phyloP scores from a whole-genome alignment of 75 land plant genomes.

The Pseudotsuga menziesii region DNA sequence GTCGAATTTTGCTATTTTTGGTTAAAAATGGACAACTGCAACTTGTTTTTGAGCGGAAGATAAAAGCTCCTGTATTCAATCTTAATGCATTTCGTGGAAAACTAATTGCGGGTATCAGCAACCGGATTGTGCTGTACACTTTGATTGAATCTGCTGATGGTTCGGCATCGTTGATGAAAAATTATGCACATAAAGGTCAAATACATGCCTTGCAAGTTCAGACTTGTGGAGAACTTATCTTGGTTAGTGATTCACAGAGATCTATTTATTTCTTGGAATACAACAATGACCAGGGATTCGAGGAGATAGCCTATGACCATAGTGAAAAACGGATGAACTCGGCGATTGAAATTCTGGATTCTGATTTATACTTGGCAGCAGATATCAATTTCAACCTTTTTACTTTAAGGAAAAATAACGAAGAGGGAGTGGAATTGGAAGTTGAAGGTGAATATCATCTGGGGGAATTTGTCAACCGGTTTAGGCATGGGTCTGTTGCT shows the following conservation, averaged over 20 bases:
- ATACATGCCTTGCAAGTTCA: too few species aligned
- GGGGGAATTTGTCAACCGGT: too few species aligned
- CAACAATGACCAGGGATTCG: too few species aligned
- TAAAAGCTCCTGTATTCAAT: slow-evolving; percentile 90
- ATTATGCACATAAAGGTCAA: too few species aligned
- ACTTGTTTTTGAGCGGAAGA: slow-evolving; percentile 80
- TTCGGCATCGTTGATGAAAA: too few species aligned
- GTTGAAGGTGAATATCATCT: too few species aligned
- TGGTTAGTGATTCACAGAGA: too few species aligned
- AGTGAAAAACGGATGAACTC: slow-evolving; percentile 98
- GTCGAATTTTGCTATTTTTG: slow-evolving; percentile 72
- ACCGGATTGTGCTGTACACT: slow-evolving; percentile 37
- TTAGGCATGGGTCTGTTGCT: too few species aligned
- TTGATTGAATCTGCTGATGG: slow-evolving; percentile 51
- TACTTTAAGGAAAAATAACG: too few species aligned
- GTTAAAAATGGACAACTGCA: slow-evolving; percentile 47
- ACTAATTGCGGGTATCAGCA: slow-evolving; percentile 92
- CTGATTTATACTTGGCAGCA: slow-evolving; percentile 89
- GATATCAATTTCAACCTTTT: slow-evolving; percentile 82
- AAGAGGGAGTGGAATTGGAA: slow-evolving; percentile 25
- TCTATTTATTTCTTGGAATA: too few species aligned
- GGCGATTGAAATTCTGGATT: slow-evolving; percentile 91
- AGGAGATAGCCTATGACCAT: too few species aligned
- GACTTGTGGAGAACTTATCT: too few species aligned
- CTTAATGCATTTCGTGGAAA: slow-evolving; percentile 94